Base-by-base conservation (phyloP, 2,329 filamentous ascomycete species). In the Gremmenia infestans region DNA sequence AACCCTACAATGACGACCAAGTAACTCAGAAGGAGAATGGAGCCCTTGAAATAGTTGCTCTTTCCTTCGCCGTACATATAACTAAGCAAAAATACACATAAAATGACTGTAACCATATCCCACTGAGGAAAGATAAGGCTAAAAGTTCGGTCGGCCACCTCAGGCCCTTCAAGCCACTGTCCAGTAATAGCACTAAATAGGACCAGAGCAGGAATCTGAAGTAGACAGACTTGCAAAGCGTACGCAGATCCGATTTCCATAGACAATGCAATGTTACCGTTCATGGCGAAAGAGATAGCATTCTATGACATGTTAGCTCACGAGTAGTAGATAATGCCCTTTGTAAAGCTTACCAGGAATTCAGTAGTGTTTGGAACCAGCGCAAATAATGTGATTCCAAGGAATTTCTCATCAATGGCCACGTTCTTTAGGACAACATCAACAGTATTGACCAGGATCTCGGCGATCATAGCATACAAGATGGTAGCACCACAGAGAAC, bases 31-130 rank as follows among this genome's bases (percentile, higher is more conserved):
- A 97, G 85, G 52, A 99, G 79, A 65, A 97, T 97, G 62, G 90
- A 96, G 51, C 94, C 94, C 77, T 99, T 99, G 83, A 99, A 99
- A 74, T 99, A 99, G 73, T 99, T 99, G 78, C 92, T 97, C 83
- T 99, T 99, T 42, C 94, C 94, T 74, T 99, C 94, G 51, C 93
- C 90, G 66, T 97, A 96, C 78, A 99, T 93, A 77, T 97, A 96
- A 67, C 91, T 96, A 63, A 99, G 83, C 55, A 99, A 76, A 76
- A 99, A 96, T 17, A 99, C 91, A 67, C 93, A 97, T 15, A 99
- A 76, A 57, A 97, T 96, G 15, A 97, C 91, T 0, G 90, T 96
- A 12, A 97, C 87, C 90, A 99, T 95, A 71, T 99, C 94, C 93
- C 93, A 99, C 72, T 99, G 94, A 1, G 94, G 94, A 76, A 99